phyloP scores from a whole-genome alignment of 2,329 filamentous ascomycete genomes.

The Penicillium janthinellum region DNA sequence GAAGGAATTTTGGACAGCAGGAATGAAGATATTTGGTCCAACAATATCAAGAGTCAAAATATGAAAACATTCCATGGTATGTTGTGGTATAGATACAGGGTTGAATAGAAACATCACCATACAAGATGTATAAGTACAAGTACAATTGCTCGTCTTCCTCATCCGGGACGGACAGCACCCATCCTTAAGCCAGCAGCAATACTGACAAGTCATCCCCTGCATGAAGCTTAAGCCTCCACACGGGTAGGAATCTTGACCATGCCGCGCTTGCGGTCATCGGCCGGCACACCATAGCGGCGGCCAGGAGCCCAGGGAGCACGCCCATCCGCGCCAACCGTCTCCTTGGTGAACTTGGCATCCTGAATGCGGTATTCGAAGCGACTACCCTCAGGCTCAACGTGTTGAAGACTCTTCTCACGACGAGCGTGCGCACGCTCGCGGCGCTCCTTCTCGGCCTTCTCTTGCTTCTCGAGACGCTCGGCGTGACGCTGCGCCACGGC shows the following conservation, averaged over 20 bases:
- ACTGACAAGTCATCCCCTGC: background rate
- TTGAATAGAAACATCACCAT: constrained; percentile 20
- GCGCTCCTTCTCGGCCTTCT: constrained; percentile 43
- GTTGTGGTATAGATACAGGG: constrained; percentile 27
- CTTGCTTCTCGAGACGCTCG: constrained; percentile 46
- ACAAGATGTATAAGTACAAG: constrained; percentile 28
- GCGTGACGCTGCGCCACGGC: constrained; percentile 44
- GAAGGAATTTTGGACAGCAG: background rate
- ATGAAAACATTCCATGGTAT: constrained; percentile 17
- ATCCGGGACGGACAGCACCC: constrained; percentile 2
- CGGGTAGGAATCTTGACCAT: constrained; percentile 64
- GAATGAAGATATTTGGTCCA: background rate
- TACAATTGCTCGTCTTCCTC: constrained; percentile 18
- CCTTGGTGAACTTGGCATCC: constrained; percentile 55
- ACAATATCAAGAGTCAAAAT: constrained; percentile 2
- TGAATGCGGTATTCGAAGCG: constrained; percentile 64
- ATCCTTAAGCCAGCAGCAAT: background rate
- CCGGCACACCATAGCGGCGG: constrained; percentile 63
- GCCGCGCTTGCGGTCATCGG: constrained; percentile 64
- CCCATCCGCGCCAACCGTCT: constrained; percentile 58
- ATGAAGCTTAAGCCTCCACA: constrained; percentile 50
- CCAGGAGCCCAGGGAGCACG: constrained; percentile 57
- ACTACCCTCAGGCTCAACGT: constrained; percentile 49
- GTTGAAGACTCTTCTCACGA: constrained; percentile 47
- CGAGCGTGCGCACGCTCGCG: constrained; percentile 43